Evolutionary conservation across 2,329 filamentous ascomycete genomes (phyloP).

Genomic region (Parafenestella ontariensis): DNA sequence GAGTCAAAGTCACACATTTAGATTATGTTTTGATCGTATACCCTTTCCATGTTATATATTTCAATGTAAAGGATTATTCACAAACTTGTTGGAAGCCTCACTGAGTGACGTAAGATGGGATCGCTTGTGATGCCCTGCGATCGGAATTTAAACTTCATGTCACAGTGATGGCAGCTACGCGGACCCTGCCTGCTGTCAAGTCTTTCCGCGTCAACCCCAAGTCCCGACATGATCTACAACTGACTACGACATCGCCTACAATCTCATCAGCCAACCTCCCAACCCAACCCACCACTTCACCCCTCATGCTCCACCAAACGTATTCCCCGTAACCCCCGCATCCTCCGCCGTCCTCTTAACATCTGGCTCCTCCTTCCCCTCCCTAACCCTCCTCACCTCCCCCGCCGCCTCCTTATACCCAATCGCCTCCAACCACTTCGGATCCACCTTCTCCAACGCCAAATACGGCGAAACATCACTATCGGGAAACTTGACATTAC

Average conservation of each 20-base stretch:
- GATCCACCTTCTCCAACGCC: conserved; percentile 51
- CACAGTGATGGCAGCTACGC: too few species aligned
- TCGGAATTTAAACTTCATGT: too few species aligned
- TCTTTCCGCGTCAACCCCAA: too few species aligned
- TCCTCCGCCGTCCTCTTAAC: conserved; percentile 7
- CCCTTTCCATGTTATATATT: background rate
- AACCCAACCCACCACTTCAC: conserved; percentile 58
- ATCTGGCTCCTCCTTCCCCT: conserved; percentile 10
- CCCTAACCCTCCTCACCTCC: conserved; percentile 20
- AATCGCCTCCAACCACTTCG: conserved; percentile 49
- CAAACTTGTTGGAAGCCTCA: background rate
- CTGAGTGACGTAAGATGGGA: too few species aligned
- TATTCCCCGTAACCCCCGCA: background rate
- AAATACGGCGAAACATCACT: conserved; percentile 51
- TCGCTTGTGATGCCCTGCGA: too few species aligned
- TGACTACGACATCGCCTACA: too few species aligned
- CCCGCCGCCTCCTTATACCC: conserved; percentile 23
- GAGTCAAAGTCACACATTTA: background rate
- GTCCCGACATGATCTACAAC: too few species aligned
- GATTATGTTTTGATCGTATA: background rate
- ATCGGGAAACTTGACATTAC: conserved; percentile 27
- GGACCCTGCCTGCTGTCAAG: too few species aligned
- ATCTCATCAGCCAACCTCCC: too few species aligned
- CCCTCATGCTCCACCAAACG: conserved; percentile 29
- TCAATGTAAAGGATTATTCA: background rate